Percentiles rank a stretch among this genome's conserved stretches.
phyloP scores from a whole-genome alignment of 1,139 yeast species.

The Scheffersomyces parashehatae region DNA sequence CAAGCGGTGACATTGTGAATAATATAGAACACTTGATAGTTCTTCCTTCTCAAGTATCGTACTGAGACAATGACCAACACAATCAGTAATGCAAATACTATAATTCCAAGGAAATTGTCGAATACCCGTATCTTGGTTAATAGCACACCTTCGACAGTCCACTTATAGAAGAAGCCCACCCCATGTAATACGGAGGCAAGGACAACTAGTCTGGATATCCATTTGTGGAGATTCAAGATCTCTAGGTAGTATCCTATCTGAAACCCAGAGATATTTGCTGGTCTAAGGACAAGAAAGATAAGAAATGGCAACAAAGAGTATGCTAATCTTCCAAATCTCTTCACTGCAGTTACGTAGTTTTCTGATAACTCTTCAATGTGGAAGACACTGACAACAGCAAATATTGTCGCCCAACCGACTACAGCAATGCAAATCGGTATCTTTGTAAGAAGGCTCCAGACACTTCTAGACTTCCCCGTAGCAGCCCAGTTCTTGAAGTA shows the following conservation, averaged over 20 bases:
- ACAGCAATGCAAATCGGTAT: slow-evolving; percentile 30
- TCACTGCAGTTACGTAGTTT: slow-evolving; percentile 24
- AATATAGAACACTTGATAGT: slow-evolving; percentile 34
- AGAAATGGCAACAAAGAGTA: slow-evolving; percentile 68
- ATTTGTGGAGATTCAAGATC: slow-evolving; percentile 66
- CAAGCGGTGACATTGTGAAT: slow-evolving; percentile 34
- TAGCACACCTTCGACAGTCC: slow-evolving; percentile 39
- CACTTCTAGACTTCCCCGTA: slow-evolving; percentile 24
- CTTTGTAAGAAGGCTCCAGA: slow-evolving; percentile 3
- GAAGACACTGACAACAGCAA: slow-evolving; percentile 20
- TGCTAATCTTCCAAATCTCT: slow-evolving; percentile 59
- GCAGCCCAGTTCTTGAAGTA: slow-evolving; percentile 21
- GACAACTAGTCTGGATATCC: slow-evolving; percentile 72
- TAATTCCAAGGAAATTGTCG: slow-evolving; percentile 63
- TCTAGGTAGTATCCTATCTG: slow-evolving; percentile 46
- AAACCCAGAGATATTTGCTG: slow-evolving; percentile 34
- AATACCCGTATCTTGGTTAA: slow-evolving; percentile 38
- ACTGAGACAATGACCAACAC: slow-evolving; percentile 57
- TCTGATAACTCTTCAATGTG: slow-evolving; percentile 22
- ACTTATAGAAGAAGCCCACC: slow-evolving; percentile 50
- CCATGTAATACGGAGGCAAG: slow-evolving; percentile 57
- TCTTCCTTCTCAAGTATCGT: slow-evolving; percentile 24
- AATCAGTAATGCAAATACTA: slow-evolving; percentile 45
- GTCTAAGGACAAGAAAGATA: slow-evolving; percentile 56
- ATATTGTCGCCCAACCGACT: slow-evolving; percentile 31